Percentiles rank a stretch among this genome's conserved stretches.
phyloP scores from a whole-genome alignment of 179 eudicot species.

The Spinacia oleracea region DNA sequence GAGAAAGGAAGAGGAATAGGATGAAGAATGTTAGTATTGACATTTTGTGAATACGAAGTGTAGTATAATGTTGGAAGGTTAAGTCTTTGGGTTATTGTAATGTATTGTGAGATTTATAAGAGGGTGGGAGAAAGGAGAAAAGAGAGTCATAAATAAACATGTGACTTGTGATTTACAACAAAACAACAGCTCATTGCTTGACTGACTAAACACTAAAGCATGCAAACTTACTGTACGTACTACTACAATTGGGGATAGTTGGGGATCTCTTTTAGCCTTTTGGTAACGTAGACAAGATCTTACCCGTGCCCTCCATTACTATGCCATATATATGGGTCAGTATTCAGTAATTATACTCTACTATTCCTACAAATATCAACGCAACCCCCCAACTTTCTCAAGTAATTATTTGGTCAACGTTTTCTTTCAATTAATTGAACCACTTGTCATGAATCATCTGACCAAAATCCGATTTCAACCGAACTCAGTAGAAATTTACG shows the following conservation, averaged over 20 bases:
- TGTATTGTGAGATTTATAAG: not conserved
- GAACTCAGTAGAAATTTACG: too few relatives aligned
- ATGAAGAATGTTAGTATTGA: conserved; percentile 16
- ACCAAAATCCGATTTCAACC: too few relatives aligned
- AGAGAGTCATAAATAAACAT: conserved; percentile 15
- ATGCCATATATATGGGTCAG: too few relatives aligned
- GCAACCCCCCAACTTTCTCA: too few relatives aligned
- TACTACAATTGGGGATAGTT: not conserved
- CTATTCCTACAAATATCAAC: too few relatives aligned
- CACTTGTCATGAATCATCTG: too few relatives aligned
- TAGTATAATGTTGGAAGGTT: too few relatives aligned
- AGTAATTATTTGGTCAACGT: too few relatives aligned
- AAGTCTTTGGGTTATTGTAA: too few relatives aligned
- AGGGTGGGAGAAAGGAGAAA: not conserved
- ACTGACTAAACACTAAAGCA: conserved; percentile 11
- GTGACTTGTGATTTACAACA: conserved; percentile 29
- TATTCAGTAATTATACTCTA: too few relatives aligned
- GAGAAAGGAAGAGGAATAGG: conserved; percentile 5
- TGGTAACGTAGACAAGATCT: conserved; percentile 21
- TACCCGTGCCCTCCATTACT: conserved; percentile 24
- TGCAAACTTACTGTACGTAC: conserved; percentile 17
- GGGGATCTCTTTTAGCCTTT: not conserved
- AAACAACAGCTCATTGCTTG: conserved; percentile 26
- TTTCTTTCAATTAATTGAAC: too few relatives aligned
- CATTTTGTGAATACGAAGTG: too few relatives aligned